Evolutionary conservation across 2,329 filamentous ascomycete genomes (phyloP).

Genomic region (Dactylonectria macrodidyma): DNA sequence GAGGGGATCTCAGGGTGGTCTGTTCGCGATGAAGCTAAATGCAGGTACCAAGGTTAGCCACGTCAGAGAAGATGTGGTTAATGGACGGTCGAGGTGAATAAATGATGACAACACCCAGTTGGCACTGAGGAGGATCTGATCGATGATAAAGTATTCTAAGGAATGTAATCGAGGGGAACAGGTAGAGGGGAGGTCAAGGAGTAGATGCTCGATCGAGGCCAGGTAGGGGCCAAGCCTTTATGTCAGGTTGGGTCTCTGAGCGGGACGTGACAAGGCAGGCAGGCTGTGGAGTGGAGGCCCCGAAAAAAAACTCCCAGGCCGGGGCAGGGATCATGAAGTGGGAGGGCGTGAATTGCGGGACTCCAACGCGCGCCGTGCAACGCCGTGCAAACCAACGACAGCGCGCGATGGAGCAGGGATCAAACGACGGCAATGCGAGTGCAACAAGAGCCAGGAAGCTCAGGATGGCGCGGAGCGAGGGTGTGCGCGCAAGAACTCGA

Average conservation of each 20-base stretch:
- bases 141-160: slow-evolving; percentile 36
- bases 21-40: slow-evolving; percentile 49
- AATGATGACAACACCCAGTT: slow-evolving; percentile 9
- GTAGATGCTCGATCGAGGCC: slow-evolving; percentile 47
- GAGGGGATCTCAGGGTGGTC: slow-evolving; percentile 50
- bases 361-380: slow-evolving; percentile 37
- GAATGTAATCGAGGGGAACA: slow-evolving; percentile 40
- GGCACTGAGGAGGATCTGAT: slow-evolving; percentile 33
- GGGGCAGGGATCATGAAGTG: slow-evolving; percentile 28
- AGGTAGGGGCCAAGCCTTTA: slow-evolving; percentile 51
- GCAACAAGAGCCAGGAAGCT: slow-evolving; percentile 33
- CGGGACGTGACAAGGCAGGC: slow-evolving; percentile 50
- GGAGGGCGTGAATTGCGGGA: slow-evolving; percentile 31
- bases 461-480: slow-evolving; percentile 16
- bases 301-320: slow-evolving; percentile 38
- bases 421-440: slow-evolving; percentile 30
- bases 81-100: slow-evolving; percentile 12
- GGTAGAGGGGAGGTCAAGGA: slow-evolving; percentile 46
- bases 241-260: slow-evolving; percentile 49
- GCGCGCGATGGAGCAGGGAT: slow-evolving; percentile 30
- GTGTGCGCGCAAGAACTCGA: slow-evolving; percentile 1
- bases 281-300: slow-evolving; percentile 42
- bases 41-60: slow-evolving; percentile 49
- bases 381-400: slow-evolving; percentile 38
- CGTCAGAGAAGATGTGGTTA: slow-evolving; percentile 34